Conservation (phyloP, 2,329 filamentous ascomycete species). For the Xylariaceae sp. region DNA sequence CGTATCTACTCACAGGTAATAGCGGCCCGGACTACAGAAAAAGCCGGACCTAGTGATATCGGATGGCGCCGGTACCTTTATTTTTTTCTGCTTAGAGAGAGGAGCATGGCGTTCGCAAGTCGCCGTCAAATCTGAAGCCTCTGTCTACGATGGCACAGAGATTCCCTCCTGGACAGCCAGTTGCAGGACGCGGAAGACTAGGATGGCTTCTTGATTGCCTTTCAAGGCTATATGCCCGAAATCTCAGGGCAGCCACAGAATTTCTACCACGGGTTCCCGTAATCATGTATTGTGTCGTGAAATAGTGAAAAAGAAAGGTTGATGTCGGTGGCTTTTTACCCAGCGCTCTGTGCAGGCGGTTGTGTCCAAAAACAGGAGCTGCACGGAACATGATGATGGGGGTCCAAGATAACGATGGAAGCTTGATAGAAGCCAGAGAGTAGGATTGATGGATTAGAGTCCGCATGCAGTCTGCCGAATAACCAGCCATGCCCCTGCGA, state of each 20-base stretch:
- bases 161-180: slow-evolving; percentile 9
- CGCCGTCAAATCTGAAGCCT: slow-evolving; percentile 2
- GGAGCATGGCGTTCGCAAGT: slow-evolving; percentile 4
- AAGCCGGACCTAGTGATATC: not conserved
- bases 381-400: slow-evolving; percentile 39
- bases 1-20: slow-evolving; percentile 6
- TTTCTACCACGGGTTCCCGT: slow-evolving; percentile 5
- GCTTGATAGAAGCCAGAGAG: slow-evolving; percentile 37
- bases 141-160: not conserved
- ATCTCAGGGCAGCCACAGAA: slow-evolving; percentile 17
- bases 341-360: slow-evolving; percentile 27
- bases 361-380: slow-evolving; percentile 42
- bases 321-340: slow-evolving; percentile 27
- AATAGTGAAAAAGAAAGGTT: slow-evolving; percentile 6
- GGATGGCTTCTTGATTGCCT: slow-evolving; percentile 16
- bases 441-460: not conserved
- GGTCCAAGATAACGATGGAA: slow-evolving; percentile 43
- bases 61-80: slow-evolving; percentile 14
- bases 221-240: slow-evolving; percentile 25
- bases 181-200: slow-evolving; percentile 21
- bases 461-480: not conserved
- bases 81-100: slow-evolving; percentile 2
- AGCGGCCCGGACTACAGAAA: slow-evolving; percentile 2
- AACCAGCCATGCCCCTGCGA: not conserved
- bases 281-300: not conserved